A percentile compares a stretch with the other conserved stretches of the same genome.
Evolutionary conservation across 345 rosid genomes (phyloP).

Genomic region (Turnera subulata): DNA sequence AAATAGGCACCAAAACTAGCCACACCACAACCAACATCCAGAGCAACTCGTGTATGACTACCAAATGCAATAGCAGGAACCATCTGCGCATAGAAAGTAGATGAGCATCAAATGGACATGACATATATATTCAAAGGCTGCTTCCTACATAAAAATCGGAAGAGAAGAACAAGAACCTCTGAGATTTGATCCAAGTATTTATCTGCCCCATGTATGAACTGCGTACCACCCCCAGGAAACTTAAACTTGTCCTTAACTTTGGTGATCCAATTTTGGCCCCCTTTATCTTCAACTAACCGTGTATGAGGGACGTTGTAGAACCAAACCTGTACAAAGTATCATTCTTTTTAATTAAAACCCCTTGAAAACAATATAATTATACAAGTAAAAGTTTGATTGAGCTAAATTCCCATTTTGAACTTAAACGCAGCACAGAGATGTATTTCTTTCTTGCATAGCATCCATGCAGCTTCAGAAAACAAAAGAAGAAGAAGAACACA

Average conservation of each 20-base stretch:
- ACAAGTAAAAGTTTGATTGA: too few species aligned
- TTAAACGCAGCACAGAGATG: too few species aligned
- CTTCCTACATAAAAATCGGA: neutral
- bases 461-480: too few species aligned
- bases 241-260: conserved; percentile 71
- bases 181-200: conserved; percentile 82
- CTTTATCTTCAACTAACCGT: conserved; percentile 83
- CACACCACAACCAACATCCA: conserved; percentile 97
- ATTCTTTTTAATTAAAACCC: conserved; percentile 11
- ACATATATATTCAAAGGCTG: neutral
- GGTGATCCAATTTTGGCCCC: conserved; percentile 94
- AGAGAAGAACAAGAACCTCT: conserved; percentile 39
- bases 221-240: conserved; percentile 98
- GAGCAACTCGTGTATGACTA: conserved; percentile 54
- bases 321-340: conserved; percentile 62
- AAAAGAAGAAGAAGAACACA: too few species aligned
- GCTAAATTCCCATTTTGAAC: too few species aligned
- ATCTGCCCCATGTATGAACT: conserved; percentile 96
- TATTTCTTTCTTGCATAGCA: too few species aligned
- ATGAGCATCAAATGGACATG: conserved; percentile 14
- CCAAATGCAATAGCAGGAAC: conserved; percentile 79
- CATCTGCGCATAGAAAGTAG: conserved; percentile 50
- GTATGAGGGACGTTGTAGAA: conserved; percentile 80
- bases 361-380: neutral
- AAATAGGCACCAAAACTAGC: conserved; percentile 99